Evolutionary conservation across 1,139 yeast species (phyloP).

Genomic region (Suhomyces ambrosiae): DNA sequence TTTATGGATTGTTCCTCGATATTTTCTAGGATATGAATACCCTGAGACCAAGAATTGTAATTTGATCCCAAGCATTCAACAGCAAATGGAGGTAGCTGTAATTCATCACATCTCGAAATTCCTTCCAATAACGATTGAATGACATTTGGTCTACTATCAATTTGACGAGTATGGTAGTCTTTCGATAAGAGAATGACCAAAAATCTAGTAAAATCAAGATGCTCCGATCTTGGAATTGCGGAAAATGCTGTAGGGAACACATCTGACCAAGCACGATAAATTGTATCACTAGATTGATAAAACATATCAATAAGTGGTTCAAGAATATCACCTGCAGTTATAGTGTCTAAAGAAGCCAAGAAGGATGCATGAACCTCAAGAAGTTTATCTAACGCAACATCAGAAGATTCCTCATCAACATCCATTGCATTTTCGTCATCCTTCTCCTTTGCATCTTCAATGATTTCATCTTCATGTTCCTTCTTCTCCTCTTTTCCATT

Average conservation of each 20-base stretch:
- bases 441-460: conserved; percentile 2
- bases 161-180: conserved; percentile 89
- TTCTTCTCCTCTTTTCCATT: conserved; percentile 6
- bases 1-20: conserved; percentile 67
- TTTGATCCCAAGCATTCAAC: conserved; percentile 86
- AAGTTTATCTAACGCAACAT: conserved; percentile 32
- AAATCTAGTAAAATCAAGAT: conserved; percentile 78
- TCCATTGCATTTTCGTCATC: conserved; percentile 27
- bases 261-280: conserved; percentile 82
- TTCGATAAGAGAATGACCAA: conserved; percentile 79
- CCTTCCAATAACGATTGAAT: conserved; percentile 84
- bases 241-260: conserved; percentile 80
- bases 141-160: conserved; percentile 84
- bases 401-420: conserved; percentile 15
- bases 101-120: conserved; percentile 66
- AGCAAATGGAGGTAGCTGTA: conserved; percentile 92
- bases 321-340: conserved; percentile 61
- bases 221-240: conserved; percentile 75
- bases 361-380: conserved; percentile 55
- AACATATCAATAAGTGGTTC: conserved; percentile 79
- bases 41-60: conserved; percentile 90
- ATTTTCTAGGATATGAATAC: conserved; percentile 77
- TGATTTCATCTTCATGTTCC: background rate
- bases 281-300: conserved; percentile 77
- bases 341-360: conserved; percentile 42